Conservation (phyloP, 2,329 filamentous ascomycete species). For the Fonsecaea monophora region DNA sequence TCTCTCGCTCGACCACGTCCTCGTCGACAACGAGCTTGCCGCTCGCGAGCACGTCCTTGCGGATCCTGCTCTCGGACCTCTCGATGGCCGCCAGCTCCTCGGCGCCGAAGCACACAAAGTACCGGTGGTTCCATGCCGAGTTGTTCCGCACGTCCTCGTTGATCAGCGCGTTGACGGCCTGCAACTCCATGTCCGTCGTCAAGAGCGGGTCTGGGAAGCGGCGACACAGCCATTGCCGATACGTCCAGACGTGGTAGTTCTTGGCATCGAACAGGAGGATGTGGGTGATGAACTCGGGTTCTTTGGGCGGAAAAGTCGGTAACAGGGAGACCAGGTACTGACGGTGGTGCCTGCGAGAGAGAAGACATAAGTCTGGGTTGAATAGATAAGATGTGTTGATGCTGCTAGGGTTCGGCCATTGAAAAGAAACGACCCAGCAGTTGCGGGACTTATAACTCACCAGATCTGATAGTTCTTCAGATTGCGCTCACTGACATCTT, state of each 20-base stretch:
- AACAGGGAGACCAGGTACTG: constrained; percentile 63
- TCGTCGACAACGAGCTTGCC: constrained; percentile 58
- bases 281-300: constrained; percentile 74
- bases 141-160: constrained; percentile 89
- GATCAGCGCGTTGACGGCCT: constrained; percentile 74
- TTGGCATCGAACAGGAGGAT: constrained; percentile 90
- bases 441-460: constrained; percentile 46
- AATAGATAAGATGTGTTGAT: constrained; percentile 46
- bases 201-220: constrained; percentile 53
- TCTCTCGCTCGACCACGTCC: constrained; percentile 73
- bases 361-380: neutral
- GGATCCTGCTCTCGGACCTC: constrained; percentile 41
- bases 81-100: constrained; percentile 51
- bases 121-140: constrained; percentile 96
- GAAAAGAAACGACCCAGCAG: neutral
- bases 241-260: constrained; percentile 99
- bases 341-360: constrained; percentile 62
- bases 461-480: constrained; percentile 99
- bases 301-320: constrained; percentile 66
- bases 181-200: constrained; percentile 64
- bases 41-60: constrained; percentile 29
- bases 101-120: constrained; percentile 82
- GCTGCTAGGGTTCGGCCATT: constrained; percentile 54
- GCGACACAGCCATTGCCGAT: constrained; percentile 79
- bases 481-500: constrained; percentile 78